Percentiles rank a stretch among this genome's conserved stretches.
Evolutionary conservation across 768 basidiomycete species (phyloP).

Genomic region (Cystobasidium ongulense): DNA sequence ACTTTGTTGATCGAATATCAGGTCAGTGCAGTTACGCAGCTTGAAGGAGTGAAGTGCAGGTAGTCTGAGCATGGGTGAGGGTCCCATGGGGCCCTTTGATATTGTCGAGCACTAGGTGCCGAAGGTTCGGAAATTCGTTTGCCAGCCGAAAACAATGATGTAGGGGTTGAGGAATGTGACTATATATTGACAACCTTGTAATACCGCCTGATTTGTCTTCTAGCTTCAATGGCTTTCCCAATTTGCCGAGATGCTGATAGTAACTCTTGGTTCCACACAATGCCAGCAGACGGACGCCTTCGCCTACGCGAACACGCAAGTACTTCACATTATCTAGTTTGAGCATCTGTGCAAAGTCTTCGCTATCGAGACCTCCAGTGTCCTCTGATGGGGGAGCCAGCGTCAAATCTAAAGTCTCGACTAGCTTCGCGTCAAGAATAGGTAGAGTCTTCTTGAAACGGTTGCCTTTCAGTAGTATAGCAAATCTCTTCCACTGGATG

Average conservation of each 20-base stretch:
- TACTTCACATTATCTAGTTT: neutral
- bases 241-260: neutral
- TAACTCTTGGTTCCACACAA: neutral
- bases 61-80: neutral
- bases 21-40: neutral
- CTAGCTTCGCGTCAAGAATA: neutral
- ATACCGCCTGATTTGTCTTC: neutral
- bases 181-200: neutral
- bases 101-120: neutral
- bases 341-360: neutral
- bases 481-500: neutral
- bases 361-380: neutral
- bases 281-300: neutral
- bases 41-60: neutral
- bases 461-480: neutral
- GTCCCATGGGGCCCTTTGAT: neutral
- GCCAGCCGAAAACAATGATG: neutral
- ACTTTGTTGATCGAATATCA: neutral
- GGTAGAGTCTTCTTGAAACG: conserved; percentile 13
- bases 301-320: neutral
- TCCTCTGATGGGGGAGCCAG: neutral
- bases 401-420: neutral
- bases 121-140: neutral
- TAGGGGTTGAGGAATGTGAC: neutral
- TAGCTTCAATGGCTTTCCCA: neutral